Conservation (phyloP, 1,284 basidiomycete species). For the Cutaneotrichosporon dermatis region DNA sequence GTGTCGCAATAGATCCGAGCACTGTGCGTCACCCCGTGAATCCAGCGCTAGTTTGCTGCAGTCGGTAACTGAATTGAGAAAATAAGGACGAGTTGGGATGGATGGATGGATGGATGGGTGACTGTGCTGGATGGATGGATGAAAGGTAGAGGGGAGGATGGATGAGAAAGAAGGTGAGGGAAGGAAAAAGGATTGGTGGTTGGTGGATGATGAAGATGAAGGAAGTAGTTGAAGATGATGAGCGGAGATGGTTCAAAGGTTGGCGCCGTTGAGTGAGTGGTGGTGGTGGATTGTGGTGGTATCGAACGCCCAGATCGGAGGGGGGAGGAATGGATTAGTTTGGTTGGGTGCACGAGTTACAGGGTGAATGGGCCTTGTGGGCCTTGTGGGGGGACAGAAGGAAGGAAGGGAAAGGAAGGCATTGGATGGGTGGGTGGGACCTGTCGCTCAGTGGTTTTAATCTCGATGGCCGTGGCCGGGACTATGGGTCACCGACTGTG, state of each 20-base stretch:
- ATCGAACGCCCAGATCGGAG: too few species aligned
- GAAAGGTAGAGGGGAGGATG: background rate
- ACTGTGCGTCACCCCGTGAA: background rate
- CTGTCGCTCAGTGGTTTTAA: background rate
- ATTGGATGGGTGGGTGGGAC: background rate
- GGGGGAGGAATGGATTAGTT: background rate
- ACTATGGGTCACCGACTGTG: background rate
- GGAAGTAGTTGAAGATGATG: background rate
- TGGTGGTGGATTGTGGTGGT: background rate
- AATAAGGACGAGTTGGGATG: constrained; percentile 1
- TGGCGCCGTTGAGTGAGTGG: background rate
- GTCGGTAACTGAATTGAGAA: too few species aligned
- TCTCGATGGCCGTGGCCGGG: background rate
- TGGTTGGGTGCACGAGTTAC: background rate
- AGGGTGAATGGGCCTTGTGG: background rate
- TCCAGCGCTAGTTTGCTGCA: too few species aligned
- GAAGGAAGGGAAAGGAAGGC: background rate
- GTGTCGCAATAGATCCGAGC: background rate
- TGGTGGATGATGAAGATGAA: background rate
- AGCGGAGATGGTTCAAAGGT: too few species aligned
- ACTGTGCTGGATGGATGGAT: constrained; percentile 4
- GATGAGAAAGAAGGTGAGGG: background rate
- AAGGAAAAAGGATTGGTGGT: background rate
- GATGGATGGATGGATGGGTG: constrained; percentile 11
- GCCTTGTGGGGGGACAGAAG: background rate